Evolutionary conservation across 805 yeast species (phyloP), one percentile per base, ranked within the genome.

Genomic region (Kodamaea nitidulidarum): DNA sequence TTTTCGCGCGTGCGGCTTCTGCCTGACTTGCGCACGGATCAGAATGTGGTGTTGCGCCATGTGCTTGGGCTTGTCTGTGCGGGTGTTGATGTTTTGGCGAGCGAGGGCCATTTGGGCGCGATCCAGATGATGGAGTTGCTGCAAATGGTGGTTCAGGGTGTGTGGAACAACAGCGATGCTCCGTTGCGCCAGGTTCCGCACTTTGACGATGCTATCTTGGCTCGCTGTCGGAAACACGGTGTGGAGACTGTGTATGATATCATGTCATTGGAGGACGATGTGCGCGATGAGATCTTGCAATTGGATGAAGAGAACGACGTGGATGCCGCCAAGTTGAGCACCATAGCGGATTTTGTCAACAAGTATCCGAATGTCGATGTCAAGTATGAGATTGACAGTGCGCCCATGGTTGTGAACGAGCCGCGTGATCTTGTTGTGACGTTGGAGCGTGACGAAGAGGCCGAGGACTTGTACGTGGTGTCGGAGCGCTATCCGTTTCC

Each of bases 341-440:
- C 69, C 16, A 88, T 91, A 36, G 97, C 97, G 0, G 78, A 78
- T 12, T 93, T 91, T 67, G 95, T 88, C 39, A 93, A 93, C 60
- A 78, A 75, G 45, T 93, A 84, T 58, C 98, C 98, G 10, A 85
- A 84, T 54, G 68, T 93, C 39, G 97, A 91, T 45, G 52, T 82
- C 8, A 64, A 75, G 3, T 81, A 78, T 50, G 68, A 71, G 24
- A 37, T 84, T 4, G 75, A 71, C 15, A 47, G 61, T 1, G 63
- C 67, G 8, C 61, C 67, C 0, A 45, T 77, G n/a, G 50, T 58
- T 3, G 74, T 76, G 0, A 71, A 75, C 32, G 78, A 76, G 45
- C 68, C 76, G 1, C 66, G 69, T 14, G 60, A 52, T 8, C 64
- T 88, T 5, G 48, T 51, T 1, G 68, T 85, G 2, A 68, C 64